phyloP scores from a whole-genome alignment of 768 basidiomycete species.

The Mycena epipterygia region DNA sequence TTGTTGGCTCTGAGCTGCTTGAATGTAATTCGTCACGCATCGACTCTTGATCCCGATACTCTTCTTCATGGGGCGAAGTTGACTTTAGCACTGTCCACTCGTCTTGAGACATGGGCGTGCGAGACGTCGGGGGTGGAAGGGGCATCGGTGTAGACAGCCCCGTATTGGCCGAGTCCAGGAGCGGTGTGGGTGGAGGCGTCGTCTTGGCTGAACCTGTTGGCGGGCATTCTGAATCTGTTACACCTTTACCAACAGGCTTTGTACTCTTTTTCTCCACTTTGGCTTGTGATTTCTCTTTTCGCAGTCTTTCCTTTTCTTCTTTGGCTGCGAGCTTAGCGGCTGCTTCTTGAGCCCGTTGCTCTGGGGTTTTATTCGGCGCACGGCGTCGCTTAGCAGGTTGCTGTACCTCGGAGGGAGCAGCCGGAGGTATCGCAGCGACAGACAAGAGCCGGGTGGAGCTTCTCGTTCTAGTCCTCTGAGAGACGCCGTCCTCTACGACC shows the following conservation, averaged over 20 bases:
- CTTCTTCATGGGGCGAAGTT: slow-evolving; percentile 24
- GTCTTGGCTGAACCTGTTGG: background rate
- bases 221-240: background rate
- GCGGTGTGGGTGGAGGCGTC: background rate
- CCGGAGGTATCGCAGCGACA: slow-evolving; percentile 39
- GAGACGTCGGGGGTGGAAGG: background rate
- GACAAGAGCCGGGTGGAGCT: slow-evolving; percentile 35
- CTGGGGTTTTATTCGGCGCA: slow-evolving; percentile 40
- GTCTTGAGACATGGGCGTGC: slow-evolving; percentile 22
- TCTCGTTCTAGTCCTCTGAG: slow-evolving; percentile 19
- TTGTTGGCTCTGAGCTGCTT: slow-evolving; percentile 16
- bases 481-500: background rate
- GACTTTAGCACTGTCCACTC: slow-evolving; percentile 33
- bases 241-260: background rate
- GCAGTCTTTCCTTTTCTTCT: slow-evolving; percentile 28
- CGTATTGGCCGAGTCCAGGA: background rate
- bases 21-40: slow-evolving; percentile 33
- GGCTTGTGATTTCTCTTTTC: slow-evolving; percentile 25
- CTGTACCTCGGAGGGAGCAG: slow-evolving; percentile 35
- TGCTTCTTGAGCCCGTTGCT: slow-evolving; percentile 39
- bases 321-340: slow-evolving; percentile 25
- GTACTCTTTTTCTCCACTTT: slow-evolving; percentile 18
- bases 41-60: slow-evolving; percentile 7
- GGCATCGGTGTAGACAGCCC: background rate
- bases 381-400: slow-evolving; percentile 33